These are phyloP conservation scores for Pestalotiopsis sp. DNA, from an alignment of 2,329 filamentous ascomycete genomes.

Conservation along the genomic window DNA sequence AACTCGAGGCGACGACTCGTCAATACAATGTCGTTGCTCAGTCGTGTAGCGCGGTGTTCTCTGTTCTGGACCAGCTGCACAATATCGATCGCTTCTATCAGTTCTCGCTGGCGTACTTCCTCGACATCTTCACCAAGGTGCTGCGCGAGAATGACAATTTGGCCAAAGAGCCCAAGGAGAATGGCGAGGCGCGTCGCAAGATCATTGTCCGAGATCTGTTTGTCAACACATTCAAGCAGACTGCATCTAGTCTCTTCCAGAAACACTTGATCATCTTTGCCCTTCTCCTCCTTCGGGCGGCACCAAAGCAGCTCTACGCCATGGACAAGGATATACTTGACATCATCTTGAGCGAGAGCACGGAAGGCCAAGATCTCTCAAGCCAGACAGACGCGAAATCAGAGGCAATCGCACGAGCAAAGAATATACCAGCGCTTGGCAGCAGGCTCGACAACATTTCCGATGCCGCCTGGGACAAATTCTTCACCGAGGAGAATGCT, in stretches of 20 bases:
- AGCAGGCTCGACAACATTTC: slow-evolving; percentile 67
- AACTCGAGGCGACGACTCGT: slow-evolving; percentile 93
- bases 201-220: slow-evolving; percentile 92
- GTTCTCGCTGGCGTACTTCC: slow-evolving; percentile 97
- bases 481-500: slow-evolving; percentile 83
- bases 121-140: slow-evolving; percentile 95
- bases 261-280: slow-evolving; percentile 93
- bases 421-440: slow-evolving; percentile 73
- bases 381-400: slow-evolving; percentile 66
- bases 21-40: slow-evolving; percentile 92
- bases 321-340: slow-evolving; percentile 94
- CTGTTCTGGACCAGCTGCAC: slow-evolving; percentile 93
- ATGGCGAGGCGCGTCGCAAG: slow-evolving; percentile 69
- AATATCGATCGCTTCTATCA: slow-evolving; percentile 99
- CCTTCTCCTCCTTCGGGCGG: slow-evolving; percentile 91
- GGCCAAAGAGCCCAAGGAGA: slow-evolving; percentile 71
- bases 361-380: slow-evolving; percentile 79
- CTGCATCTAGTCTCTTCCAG: slow-evolving; percentile 89
- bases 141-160: slow-evolving; percentile 79
- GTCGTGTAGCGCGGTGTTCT: slow-evolving; percentile 96
- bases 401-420: slow-evolving; percentile 69
- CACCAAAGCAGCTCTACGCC: slow-evolving; percentile 69
- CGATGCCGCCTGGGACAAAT: slow-evolving; percentile 73
- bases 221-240: slow-evolving; percentile 87
- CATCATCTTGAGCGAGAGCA: slow-evolving; percentile 75